Evolutionary conservation across 305 asterid genomes (phyloP), one percentile per base, ranked within the genome.

Genomic region (Stenogyne calaminthoides): DNA sequence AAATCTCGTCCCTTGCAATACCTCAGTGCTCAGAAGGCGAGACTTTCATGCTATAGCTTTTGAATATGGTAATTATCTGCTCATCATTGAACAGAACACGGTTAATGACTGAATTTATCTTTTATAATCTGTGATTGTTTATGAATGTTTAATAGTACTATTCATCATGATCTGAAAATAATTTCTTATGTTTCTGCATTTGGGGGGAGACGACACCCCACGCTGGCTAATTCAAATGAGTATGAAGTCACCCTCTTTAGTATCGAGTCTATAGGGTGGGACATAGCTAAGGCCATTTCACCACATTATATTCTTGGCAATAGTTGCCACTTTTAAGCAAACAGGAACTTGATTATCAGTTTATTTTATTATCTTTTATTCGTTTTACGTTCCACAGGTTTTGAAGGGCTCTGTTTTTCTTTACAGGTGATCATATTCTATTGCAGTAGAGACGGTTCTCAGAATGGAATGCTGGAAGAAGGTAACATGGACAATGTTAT

Each of bases 1-100:
- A n/a, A n/a, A n/a, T n/a, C n/a, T n/a, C n/a, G n/a, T n/a, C n/a
- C n/a, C n/a, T n/a, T n/a, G n/a, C n/a, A n/a, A n/a, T n/a, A n/a
- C n/a, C n/a, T n/a, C n/a, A n/a, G n/a, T n/a, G n/a, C n/a, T n/a
- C n/a, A n/a, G n/a, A n/a, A n/a, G n/a, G n/a, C n/a, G n/a, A 54
- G 40, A 68, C 60, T 74, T 39, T 78, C 85, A 82, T 65, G 82
- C 77, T 68, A 55, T 75, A 77, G 76, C 80, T 75, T 37, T 47
- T 15, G 64, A 72, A 46, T 15, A 44, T 75, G 91, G 90, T 88
- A 86, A 70, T 61, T 80, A 66, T 81, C 67, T 67, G 49, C 84
- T 67, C 64, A 27, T 54, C 58, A 10, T 60, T 66, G 55, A 51
- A 46, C 5, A 7, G 11, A 10, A 54, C 14, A 37, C 36, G 18